Evolutionary conservation across 2,329 filamentous ascomycete species (phyloP).

Genomic region (Orbilia ellipsospora): DNA sequence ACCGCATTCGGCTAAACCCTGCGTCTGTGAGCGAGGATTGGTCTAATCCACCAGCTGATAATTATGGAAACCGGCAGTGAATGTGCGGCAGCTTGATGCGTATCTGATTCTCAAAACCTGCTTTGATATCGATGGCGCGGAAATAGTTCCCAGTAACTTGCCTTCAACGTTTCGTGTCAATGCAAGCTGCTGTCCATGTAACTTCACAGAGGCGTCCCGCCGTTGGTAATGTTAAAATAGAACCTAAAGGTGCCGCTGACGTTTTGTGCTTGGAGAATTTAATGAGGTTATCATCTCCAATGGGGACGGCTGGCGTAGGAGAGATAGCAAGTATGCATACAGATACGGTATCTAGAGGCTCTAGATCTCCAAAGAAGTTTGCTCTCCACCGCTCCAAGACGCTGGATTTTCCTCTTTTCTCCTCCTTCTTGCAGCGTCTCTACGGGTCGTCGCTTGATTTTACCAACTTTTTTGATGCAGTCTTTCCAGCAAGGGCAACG

Average conservation of each 20-base stretch:
- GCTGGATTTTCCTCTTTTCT: constrained; percentile 29
- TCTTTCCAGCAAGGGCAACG: constrained; percentile 47
- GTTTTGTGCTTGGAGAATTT: neutral
- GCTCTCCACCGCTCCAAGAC: constrained; percentile 32
- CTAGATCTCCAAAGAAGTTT: constrained; percentile 17
- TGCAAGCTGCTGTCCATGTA: neutral
- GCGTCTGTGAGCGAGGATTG: neutral
- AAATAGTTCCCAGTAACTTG: neutral
- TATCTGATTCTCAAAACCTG: neutral
- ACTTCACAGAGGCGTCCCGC: constrained; percentile 9
- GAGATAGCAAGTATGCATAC: too few species aligned
- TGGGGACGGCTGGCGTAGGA: constrained; percentile 15
- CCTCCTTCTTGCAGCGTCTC: constrained; percentile 47
- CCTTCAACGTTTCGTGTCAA: constrained; percentile 30
- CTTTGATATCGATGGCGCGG: too few species aligned
- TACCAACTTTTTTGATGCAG: constrained; percentile 28
- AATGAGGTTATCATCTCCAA: constrained; percentile 1
- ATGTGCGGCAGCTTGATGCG: constrained; percentile 23
- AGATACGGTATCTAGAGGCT: constrained; percentile 4
- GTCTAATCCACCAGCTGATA: constrained; percentile 2
- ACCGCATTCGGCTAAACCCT: constrained; percentile 18
- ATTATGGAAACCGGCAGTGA: constrained; percentile 21
- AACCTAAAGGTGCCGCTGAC: neutral
- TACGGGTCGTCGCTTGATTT: constrained; percentile 45
- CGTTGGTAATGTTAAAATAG: constrained; percentile 20